Evolutionary conservation across 306 rosid genomes (phyloP).

Genomic region (Quillaja saponaria): DNA sequence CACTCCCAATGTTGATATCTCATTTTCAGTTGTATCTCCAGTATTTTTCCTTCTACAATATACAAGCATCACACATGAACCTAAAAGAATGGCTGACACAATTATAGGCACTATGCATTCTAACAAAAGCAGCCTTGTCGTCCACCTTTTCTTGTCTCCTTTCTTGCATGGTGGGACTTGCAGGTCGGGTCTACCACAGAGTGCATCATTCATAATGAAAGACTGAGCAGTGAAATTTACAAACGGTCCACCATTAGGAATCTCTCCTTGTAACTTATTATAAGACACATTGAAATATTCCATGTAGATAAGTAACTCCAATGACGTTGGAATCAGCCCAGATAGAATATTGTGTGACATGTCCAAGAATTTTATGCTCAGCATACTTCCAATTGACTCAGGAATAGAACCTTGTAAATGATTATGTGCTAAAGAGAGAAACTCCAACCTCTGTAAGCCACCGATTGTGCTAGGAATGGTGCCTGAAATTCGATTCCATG

Average conservation of each 20-base stretch:
- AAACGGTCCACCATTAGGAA: constrained; percentile 37
- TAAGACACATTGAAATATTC: constrained; percentile 24
- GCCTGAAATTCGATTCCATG: constrained; percentile 29
- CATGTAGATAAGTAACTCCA: constrained; percentile 12
- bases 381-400: constrained; percentile 23
- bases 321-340: constrained; percentile 33
- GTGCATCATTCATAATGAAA: constrained; percentile 35
- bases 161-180: constrained; percentile 27
- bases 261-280: constrained; percentile 40
- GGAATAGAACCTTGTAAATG: constrained; percentile 38
- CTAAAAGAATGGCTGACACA: constrained; percentile 13
- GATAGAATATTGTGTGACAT: constrained; percentile 28
- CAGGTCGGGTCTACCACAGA: constrained; percentile 28
- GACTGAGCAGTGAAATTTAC: constrained; percentile 25
- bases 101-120: constrained; percentile 17
- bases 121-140: background rate
- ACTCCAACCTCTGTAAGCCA: constrained; percentile 13
- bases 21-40: background rate
- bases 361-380: constrained; percentile 29
- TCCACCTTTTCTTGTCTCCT: background rate
- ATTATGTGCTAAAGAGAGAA: constrained; percentile 31
- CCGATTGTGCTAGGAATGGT: constrained; percentile 26
- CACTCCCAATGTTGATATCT: background rate
- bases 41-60: constrained; percentile 5
- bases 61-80: background rate